These are phyloP conservation scores for Septoria linicola DNA, from an alignment of 2,329 filamentous ascomycete species.

Conservation along the genomic window DNA sequence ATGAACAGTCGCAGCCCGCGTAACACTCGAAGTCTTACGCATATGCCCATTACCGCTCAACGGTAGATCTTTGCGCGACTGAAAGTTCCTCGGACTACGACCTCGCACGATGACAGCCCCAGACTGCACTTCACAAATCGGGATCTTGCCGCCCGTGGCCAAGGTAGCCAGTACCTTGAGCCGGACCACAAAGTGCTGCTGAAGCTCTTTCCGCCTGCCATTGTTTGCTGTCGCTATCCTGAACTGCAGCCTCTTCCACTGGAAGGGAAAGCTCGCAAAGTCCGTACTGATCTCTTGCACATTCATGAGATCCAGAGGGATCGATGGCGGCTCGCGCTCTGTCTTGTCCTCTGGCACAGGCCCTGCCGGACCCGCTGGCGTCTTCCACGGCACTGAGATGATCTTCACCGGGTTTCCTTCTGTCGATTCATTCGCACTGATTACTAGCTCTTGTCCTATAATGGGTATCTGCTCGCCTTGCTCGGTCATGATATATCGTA, in stretches of 20 bases:
- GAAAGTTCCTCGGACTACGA: conserved; percentile 90
- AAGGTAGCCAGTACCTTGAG: conserved; percentile 83
- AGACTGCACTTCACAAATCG: conserved; percentile 80
- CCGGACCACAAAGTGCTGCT: conserved; percentile 91
- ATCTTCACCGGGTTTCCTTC: conserved; percentile 89
- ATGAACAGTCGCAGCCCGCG: conserved; percentile 31
- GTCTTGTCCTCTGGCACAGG: conserved; percentile 63
- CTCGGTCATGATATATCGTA: conserved; percentile 79
- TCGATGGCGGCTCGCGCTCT: conserved; percentile 82
- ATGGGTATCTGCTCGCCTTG: conserved; percentile 82
- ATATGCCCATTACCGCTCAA: conserved; percentile 74
- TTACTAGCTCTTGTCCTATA: conserved; percentile 76
- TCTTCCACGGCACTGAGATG: conserved; percentile 98
- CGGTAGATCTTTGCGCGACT: conserved; percentile 88
- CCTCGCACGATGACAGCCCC: conserved; percentile 92
- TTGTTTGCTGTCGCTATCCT: conserved; percentile 96
- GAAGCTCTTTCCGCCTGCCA: conserved; percentile 86
- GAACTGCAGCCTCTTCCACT: conserved; percentile 92
- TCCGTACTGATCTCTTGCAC: conserved; percentile 74
- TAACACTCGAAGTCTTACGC: conserved; percentile 55
- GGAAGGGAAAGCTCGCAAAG: conserved; percentile 85
- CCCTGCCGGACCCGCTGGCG: conserved; percentile 68
- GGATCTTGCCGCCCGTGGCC: conserved; percentile 76
- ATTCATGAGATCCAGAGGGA: conserved; percentile 67
- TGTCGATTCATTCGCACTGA: conserved; percentile 91